phyloP scores from a whole-genome alignment of 345 rosid species.

The Eutrema japonicum region DNA sequence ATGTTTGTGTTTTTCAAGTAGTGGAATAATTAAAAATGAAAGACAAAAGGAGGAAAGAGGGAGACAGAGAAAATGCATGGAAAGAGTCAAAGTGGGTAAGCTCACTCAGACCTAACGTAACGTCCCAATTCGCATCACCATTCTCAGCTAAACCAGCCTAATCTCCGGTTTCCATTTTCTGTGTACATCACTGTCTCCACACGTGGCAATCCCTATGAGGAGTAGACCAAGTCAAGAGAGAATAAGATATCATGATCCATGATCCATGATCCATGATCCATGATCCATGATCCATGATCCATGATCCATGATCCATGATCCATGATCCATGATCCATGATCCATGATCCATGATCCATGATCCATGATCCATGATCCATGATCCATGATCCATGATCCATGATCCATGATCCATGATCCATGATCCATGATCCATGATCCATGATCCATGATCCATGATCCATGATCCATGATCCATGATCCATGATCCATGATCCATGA shows the following conservation, averaged over 20 bases:
- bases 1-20: neutral
- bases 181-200: conserved; percentile 13
- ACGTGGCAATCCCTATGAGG: conserved; percentile 1
- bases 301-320: no score
- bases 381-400: no score
- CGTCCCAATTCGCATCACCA: conserved; percentile 35
- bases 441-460: no score
- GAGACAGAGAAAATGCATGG: conserved; percentile 32
- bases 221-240: conserved; percentile 5
- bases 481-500: no score
- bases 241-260: neutral
- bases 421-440: no score
- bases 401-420: no score
- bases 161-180: conserved; percentile 22
- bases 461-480: no score
- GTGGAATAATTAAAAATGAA: neutral
- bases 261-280: no score
- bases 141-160: conserved; percentile 46
- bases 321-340: no score
- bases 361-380: no score
- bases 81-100: conserved; percentile 48
- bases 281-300: no score
- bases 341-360: no score
- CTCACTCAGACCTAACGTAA: conserved; percentile 42
- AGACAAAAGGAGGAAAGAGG: neutral